These are phyloP conservation scores for Thraustochytrium striatum DNA, from an alignment of 352 stramenopile genomes.

Conservation along the genomic window DNA sequence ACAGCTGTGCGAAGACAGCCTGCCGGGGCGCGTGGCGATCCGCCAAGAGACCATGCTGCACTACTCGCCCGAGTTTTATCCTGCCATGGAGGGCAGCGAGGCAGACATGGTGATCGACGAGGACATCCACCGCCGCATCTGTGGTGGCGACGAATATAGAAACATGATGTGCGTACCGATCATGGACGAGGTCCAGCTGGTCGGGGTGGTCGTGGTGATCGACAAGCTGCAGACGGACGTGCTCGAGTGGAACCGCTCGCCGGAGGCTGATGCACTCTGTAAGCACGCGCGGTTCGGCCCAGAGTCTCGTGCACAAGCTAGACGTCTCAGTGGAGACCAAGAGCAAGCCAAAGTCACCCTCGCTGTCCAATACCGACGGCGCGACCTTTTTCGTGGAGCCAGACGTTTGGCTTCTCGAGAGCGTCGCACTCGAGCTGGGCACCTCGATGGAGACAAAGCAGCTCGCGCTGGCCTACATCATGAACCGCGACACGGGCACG, in stretches of 20 bases:
- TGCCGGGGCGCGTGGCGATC: not conserved
- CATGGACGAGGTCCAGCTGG: not conserved
- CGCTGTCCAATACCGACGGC: not conserved
- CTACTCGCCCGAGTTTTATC: not conserved
- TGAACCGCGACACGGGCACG: not conserved
- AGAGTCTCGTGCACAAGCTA: constrained; percentile 1
- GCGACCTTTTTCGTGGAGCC: not conserved
- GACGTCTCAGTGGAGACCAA: not conserved
- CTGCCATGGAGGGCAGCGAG: too few species aligned
- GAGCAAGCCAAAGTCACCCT: not conserved
- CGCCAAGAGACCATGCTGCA: not conserved
- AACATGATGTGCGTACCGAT: constrained; percentile 9
- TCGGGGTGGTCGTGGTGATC: constrained; percentile 19
- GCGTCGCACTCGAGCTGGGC: not conserved
- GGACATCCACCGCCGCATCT: not conserved
- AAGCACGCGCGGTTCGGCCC: not conserved
- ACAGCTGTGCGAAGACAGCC: not conserved
- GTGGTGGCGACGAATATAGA: not conserved
- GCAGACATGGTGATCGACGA: not conserved
- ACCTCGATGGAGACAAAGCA: constrained; percentile 6
- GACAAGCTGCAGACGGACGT: not conserved
- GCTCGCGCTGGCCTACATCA: constrained; percentile 29
- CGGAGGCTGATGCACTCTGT: not conserved
- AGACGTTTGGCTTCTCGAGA: not conserved
- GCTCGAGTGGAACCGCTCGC: constrained; percentile 18